Conservation (phyloP, 1,284 basidiomycete species). For the Malassezia arunalokei region DNA sequence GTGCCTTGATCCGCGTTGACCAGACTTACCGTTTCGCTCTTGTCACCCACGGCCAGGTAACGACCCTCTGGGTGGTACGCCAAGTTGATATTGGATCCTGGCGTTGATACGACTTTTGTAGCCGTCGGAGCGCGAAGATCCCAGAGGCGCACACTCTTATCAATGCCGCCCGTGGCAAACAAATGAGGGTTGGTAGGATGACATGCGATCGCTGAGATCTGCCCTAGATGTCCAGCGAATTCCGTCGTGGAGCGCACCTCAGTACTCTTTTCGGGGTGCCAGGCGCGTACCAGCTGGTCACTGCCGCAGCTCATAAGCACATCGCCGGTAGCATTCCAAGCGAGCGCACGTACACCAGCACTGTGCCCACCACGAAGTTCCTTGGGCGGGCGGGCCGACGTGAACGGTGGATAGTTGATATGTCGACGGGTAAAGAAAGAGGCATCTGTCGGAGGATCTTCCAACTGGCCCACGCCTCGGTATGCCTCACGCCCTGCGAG, state of each 20-base stretch:
- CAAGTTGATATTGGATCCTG: constrained; percentile 35
- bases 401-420: constrained; percentile 9
- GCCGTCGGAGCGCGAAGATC: constrained; percentile 19
- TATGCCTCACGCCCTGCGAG: not conserved
- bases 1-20: constrained; percentile 19
- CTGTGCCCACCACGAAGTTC: constrained; percentile 24
- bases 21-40: constrained; percentile 31
- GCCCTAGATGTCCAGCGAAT: constrained; percentile 31
- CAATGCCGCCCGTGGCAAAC: constrained; percentile 28
- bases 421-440: constrained; percentile 5
- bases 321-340: constrained; percentile 33
- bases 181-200: constrained; percentile 30
- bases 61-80: constrained; percentile 28
- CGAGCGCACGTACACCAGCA: constrained; percentile 24
- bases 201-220: constrained; percentile 35
- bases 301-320: constrained; percentile 29
- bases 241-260: constrained; percentile 34
- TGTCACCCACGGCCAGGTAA: constrained; percentile 34
- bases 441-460: constrained; percentile 3
- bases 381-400: constrained; percentile 6
- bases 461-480: constrained; percentile 1
- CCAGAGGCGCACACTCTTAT: constrained; percentile 37
- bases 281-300: constrained; percentile 25
- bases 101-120: constrained; percentile 12
- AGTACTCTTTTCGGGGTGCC: constrained; percentile 25